Evolutionary conservation across 2,329 filamentous ascomycete genomes (phyloP), one percentile per base, ranked within the genome.

Genomic region (Dothidotthia symphoricarpi): DNA sequence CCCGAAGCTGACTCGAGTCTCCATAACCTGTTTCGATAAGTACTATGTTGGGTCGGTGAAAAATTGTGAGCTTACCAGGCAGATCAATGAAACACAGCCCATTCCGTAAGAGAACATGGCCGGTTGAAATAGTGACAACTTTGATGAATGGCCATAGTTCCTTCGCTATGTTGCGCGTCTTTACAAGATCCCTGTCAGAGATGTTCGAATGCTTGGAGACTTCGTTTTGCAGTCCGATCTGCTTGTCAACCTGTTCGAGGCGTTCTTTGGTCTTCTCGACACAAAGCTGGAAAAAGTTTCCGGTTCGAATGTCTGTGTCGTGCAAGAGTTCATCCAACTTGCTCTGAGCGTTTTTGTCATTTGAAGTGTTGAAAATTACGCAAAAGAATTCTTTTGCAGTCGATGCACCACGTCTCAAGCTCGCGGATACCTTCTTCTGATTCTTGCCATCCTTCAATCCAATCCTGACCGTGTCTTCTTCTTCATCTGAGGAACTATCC

Each of bases 1-100:
- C 28, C 8, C 50, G 43, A 6, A 53, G 29, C 6, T 53, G 43
- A 19, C 41, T 53, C 4, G 29, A 43, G 19, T 53, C 47, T 2
- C 50, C 43, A 13, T 47, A 49, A 3, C 47, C 47, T 53, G 11
- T 22, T 10, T 8, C 5, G 11, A 12, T 41, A n/a, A 39, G 30
- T 16, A 16, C 6, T n/a, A n/a, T n/a, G n/a, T n/a, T n/a, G n/a
- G n/a, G n/a, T n/a, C n/a, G n/a, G n/a, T n/a, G n/a, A n/a, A n/a
- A n/a, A n/a, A n/a, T n/a, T n/a, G n/a, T n/a, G n/a, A n/a, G 10
- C 32, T 26, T 37, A 39, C 49, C 47, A n/a, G 49, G 49, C 1
- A 53, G 24, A 26, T 53, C 47, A 10, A 49, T 36, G 4, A 51
- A 3, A 8, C 34, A 10, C 3, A 47, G 3, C 2, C 45, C 43